phyloP scores from a whole-genome alignment of 768 basidiomycete genomes.

The Suillus discolor region DNA sequence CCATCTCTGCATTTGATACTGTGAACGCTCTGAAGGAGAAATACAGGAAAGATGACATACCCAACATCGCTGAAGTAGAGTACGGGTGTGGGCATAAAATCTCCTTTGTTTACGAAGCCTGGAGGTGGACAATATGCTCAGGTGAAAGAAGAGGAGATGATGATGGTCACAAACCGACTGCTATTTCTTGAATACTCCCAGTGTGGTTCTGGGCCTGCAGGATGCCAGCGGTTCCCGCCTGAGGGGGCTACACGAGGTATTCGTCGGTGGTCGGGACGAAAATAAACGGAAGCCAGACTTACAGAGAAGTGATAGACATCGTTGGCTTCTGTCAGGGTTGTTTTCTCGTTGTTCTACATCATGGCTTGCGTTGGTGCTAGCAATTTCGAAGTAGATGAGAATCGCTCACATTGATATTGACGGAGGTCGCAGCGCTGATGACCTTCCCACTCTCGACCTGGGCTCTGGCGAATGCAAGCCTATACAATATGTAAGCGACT shows the following conservation, averaged over 20 bases:
- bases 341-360: neutral
- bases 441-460: neutral
- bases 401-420: neutral
- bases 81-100: neutral
- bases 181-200: neutral
- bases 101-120: neutral
- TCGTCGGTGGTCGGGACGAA: neutral
- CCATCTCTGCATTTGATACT: neutral
- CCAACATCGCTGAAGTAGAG: conserved; percentile 2
- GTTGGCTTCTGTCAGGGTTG: neutral
- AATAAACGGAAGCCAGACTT: neutral
- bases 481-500: neutral
- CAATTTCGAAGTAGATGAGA: too few relatives aligned
- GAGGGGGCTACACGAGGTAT: neutral
- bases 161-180: neutral
- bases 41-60: neutral
- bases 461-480: neutral
- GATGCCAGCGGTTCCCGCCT: neutral
- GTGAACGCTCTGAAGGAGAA: neutral
- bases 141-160: too few relatives aligned
- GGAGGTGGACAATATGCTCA: neutral
- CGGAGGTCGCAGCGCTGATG: neutral
- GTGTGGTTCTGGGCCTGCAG: neutral
- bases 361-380: neutral
- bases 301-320: neutral